Base-by-base conservation (phyloP, 164 flowering plant species). In the Umbellularia californica region DNA sequence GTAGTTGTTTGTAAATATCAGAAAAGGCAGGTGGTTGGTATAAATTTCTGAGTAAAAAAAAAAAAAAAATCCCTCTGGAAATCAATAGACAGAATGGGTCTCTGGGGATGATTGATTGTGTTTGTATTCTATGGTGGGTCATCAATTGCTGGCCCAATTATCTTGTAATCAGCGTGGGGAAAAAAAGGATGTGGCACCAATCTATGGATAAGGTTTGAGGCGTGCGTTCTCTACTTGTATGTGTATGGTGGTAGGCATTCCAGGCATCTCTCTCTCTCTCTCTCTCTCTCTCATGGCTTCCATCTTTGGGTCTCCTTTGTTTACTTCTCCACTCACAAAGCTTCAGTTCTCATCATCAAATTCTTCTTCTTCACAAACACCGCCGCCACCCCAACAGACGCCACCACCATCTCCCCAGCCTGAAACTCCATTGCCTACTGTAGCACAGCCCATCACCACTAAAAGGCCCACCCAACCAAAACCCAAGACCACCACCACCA, bases 221-320 rank as follows among this genome's bases (percentile, higher is more conserved):
- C 15, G 69, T 23, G 33, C 4, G n/a, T 4, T 3, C 9, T 17
- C 4, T 65, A 64, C 27, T 20, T 64, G 12, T 60, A 23, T 5
- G 1, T 33, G n/a, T 13, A 19, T 14, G 24, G 47, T 17, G 4
- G 13, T 64, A 11, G 35, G 11, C 13, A 41, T 41, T 41, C 47
- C 47, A 41, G 47, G 47, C 11, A 7, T 5, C 20, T 3, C 71
- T n/a, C 71, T 41, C 3, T 13, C 62, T 15, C 72, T 52, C 35
- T 27, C 62, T 51, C 62, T 25, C 33, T 47, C 0, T 69, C 10
- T 41, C 35, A 28, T 90, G 93, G 91, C 92, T 55, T 71, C 89
- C 58, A 74, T 85, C 80, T 88, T 87, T 74, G 79, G 84, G 2
- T 84, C 91, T 33, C 81, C 87, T 65, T 79, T 88, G 69, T 83